Conservation (phyloP, 2,329 filamentous ascomycete genomes). For the Lomentospora prolificans region DNA sequence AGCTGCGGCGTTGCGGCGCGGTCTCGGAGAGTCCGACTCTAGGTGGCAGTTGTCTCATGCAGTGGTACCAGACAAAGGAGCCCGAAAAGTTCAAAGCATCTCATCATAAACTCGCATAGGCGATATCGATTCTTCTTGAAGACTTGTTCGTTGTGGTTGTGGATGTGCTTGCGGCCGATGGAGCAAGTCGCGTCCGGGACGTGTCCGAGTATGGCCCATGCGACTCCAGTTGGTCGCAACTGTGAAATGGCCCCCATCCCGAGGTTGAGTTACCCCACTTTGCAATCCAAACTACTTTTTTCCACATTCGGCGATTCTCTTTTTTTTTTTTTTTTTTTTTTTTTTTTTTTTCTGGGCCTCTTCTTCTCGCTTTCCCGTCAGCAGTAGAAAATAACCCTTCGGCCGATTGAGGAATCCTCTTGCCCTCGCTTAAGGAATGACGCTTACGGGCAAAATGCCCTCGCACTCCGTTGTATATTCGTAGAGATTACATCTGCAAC, state of each 20-base stretch:
- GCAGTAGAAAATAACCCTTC: no score
- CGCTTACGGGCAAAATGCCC: neutral
- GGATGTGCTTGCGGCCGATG: no score
- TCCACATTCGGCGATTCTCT: no score
- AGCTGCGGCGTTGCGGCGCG: neutral
- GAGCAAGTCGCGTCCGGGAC: neutral
- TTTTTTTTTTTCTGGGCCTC: no score
- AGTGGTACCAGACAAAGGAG: neutral
- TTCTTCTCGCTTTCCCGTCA: no score
- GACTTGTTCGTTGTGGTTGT: no score
- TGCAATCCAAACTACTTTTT: neutral
- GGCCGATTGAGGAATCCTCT: no score
- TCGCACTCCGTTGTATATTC: neutral
- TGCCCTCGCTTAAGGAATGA: neutral
- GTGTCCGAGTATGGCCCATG: neutral
- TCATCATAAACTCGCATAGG: no score
- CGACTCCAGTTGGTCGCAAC: neutral
- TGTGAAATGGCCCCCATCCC: neutral
- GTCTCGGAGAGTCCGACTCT: neutral
- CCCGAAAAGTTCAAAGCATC: no score
- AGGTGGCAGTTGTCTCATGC: neutral
- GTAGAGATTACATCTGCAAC: neutral
- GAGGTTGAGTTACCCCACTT: neutral
- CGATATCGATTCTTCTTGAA: no score
- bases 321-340: no score